Evolutionary conservation across 371 early-diverging fungal genomes (phyloP), one percentile per base, ranked within the genome.

Genomic region (Actinomortierella wolfii): DNA sequence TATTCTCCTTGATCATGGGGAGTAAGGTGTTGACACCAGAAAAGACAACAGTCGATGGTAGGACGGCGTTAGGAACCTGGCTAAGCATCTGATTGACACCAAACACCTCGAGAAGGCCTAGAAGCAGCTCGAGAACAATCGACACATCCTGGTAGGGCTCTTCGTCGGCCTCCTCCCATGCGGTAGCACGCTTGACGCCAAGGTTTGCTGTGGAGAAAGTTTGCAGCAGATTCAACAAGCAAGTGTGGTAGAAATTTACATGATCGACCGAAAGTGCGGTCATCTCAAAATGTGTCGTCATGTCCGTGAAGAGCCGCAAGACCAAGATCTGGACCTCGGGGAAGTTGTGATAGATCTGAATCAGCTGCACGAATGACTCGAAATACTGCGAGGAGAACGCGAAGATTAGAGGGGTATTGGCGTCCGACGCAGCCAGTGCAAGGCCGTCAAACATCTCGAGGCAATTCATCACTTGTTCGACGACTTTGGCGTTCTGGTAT

Each of bases 381-480:
- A 91, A 87, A 65, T 85, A 86, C n/a, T 81, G 73, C 2, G 85
- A 66, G 54, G 81, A 85, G 26, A 86, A 83, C 1, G 56, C 42
- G 61, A 85, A 89, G 45, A 91, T 85, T 39, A 73, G 70, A 21
- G 67, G 78, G 14, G 87, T 85, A 56, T 89, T 93, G 52, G 69
- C 77, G 59, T 79, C 83, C 57, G 90, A 85, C 34, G 85, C 79
- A 6, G 91, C 86, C 23, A 89, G 66, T n/a, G 90, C 91, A 9
- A 93, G 73, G 29, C 93, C 93, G 63, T 86, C 87, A 73, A 89
- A 87, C 89, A 93, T 85, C 82, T 93, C 92, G 52, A 91, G 58
- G 4, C 86, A 82, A 51, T 87, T 86, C 57, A 86, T 77, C 43
- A 91, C 85, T 42, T 83, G 76, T 39, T 80, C 79, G 51, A 87